Conservation (phyloP, 768 basidiomycete genomes). For the Suillus placidus region DNA sequence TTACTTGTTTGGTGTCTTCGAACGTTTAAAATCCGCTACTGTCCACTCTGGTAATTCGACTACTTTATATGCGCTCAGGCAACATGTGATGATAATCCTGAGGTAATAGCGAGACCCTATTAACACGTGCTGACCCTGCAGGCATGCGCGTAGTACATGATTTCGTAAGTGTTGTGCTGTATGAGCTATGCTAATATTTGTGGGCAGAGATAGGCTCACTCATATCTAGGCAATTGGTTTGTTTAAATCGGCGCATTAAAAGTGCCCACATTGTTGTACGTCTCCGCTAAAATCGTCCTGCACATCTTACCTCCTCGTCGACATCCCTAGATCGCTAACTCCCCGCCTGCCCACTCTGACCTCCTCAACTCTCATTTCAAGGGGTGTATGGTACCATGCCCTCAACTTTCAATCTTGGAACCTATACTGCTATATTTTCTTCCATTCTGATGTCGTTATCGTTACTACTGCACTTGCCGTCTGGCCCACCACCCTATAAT, state of each 20-base stretch:
- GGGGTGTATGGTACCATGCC: background rate
- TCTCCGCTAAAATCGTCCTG: background rate
- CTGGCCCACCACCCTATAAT: constrained; percentile 10
- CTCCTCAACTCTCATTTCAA: too few relatives aligned
- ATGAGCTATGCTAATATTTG: background rate
- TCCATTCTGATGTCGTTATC: background rate
- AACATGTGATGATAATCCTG: background rate
- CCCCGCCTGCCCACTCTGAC: background rate
- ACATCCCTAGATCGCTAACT: background rate
- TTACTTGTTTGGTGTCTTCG: background rate
- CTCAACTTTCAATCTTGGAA: background rate
- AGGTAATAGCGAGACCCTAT: background rate
- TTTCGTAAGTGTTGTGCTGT: background rate
- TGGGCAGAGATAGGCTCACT: background rate
- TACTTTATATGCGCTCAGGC: background rate
- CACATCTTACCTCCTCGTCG: background rate
- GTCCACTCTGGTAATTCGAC: background rate
- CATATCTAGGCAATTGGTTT: background rate
- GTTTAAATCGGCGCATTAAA: background rate
- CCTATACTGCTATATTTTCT: background rate
- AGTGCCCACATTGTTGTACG: background rate
- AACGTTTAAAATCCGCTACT: background rate
- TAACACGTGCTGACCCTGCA: background rate
- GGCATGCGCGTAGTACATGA: too few relatives aligned
- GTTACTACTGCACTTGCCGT: background rate